A percentile compares a stretch with the other conserved stretches of the same genome.
Evolutionary conservation across 306 rosid genomes (phyloP).

Genomic region (Amphicarpaea edgeworthii): DNA sequence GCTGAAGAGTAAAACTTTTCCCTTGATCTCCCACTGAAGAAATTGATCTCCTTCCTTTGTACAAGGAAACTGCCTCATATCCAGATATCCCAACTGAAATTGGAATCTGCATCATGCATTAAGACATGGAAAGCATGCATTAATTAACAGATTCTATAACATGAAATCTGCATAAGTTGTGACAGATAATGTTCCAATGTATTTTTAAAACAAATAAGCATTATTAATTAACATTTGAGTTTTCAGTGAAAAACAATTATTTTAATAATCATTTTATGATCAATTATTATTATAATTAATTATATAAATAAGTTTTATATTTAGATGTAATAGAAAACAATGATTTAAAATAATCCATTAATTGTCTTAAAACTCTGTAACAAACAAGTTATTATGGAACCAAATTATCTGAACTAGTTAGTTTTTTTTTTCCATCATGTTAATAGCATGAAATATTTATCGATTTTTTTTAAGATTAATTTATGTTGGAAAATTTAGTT

Average conservation of each 20-base stretch:
- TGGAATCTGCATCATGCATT: slow-evolving; percentile 69
- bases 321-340: neutral
- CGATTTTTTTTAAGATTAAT: too few relatives aligned
- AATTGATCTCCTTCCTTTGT: slow-evolving; percentile 68
- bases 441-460: too few relatives aligned
- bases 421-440: too few relatives aligned
- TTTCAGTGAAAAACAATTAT: neutral
- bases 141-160: slow-evolving; percentile 22
- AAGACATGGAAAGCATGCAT: slow-evolving; percentile 13
- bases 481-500: too few relatives aligned
- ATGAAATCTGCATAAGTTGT: slow-evolving; percentile 1
- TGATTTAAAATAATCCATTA: neutral
- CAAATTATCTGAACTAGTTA: too few relatives aligned
- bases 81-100: slow-evolving; percentile 71
- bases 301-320: neutral
- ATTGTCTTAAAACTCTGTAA: neutral
- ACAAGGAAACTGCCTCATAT: slow-evolving; percentile 75
- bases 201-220: neutral
- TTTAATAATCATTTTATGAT: neutral
- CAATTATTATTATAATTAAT: neutral
- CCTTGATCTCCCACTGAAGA: slow-evolving; percentile 68
- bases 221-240: neutral
- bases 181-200: too few relatives aligned
- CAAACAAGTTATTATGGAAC: neutral
- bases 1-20: slow-evolving; percentile 54